These are phyloP conservation scores for Chenopodium formosanum DNA, from an alignment of 148 eudicot species.

Conservation along the genomic window DNA sequence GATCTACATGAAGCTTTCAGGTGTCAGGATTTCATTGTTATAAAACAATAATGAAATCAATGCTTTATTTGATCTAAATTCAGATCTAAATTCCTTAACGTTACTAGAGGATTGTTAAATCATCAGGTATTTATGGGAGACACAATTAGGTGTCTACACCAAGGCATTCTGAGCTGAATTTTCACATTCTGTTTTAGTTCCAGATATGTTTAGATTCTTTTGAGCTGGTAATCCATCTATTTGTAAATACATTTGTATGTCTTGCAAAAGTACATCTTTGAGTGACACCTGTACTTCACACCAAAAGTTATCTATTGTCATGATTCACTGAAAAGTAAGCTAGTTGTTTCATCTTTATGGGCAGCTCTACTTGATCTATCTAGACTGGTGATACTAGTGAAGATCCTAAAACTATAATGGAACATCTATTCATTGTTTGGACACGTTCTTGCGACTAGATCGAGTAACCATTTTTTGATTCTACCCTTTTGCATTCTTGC, in stretches of 20 bases:
- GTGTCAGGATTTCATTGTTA: too few species aligned
- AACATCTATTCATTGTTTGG: background rate
- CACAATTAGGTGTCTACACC: too few species aligned
- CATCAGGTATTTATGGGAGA: too few species aligned
- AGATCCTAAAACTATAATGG: background rate
- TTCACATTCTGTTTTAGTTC: too few species aligned
- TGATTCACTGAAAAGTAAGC: background rate
- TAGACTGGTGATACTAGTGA: background rate
- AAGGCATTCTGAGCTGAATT: too few species aligned
- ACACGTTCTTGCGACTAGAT: background rate
- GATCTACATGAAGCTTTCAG: too few species aligned
- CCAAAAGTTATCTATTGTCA: too few species aligned
- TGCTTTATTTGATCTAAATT: too few species aligned
- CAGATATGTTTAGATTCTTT: background rate
- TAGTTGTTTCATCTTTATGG: background rate
- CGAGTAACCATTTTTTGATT: background rate
- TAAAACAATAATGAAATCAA: too few species aligned
- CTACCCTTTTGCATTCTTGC: background rate
- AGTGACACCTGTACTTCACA: background rate
- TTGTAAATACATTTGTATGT: background rate
- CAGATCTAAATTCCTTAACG: too few species aligned
- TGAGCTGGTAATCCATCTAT: background rate
- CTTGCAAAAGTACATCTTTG: background rate
- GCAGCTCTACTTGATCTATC: background rate
- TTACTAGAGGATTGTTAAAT: too few species aligned